Conservation (phyloP, 192 early-diverging fungal species). For the Physocladia obscura region DNA sequence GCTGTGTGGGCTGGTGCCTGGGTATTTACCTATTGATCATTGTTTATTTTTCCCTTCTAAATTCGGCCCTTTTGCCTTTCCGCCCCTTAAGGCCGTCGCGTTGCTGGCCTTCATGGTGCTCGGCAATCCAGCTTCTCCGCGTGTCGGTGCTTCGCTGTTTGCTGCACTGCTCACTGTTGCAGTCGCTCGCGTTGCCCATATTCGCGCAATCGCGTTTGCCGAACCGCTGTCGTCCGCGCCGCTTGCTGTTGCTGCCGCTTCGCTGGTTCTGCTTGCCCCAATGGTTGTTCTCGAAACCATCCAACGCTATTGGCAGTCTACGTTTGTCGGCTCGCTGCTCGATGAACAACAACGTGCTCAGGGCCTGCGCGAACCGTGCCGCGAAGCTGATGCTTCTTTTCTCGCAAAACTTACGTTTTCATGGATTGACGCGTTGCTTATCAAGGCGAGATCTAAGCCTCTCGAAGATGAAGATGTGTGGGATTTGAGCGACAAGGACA, state of each 20-base stretch:
- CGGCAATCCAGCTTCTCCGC: too few relatives aligned
- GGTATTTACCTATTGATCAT: too few relatives aligned
- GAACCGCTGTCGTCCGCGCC: neutral
- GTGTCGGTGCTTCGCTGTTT: neutral
- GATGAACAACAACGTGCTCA: neutral
- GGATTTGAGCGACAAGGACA: slow-evolving; percentile 17
- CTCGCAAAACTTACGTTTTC: slow-evolving; percentile 17
- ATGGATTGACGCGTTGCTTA: slow-evolving; percentile 24
- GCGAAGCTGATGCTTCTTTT: slow-evolving; percentile 2
- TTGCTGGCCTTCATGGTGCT: too few relatives aligned
- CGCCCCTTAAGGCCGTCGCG: too few relatives aligned
- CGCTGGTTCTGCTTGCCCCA: neutral
- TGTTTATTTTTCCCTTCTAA: too few relatives aligned
- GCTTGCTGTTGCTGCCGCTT: neutral
- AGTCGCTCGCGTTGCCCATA: neutral
- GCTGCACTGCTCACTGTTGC: neutral
- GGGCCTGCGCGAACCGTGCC: slow-evolving; percentile 4
- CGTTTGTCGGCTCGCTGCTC: slow-evolving; percentile 11
- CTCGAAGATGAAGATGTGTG: slow-evolving; percentile 31
- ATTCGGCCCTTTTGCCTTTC: too few relatives aligned
- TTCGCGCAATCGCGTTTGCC: neutral
- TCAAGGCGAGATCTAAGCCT: slow-evolving; percentile 15
- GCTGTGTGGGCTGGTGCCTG: too few relatives aligned
- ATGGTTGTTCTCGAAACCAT: neutral
- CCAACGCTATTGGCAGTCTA: slow-evolving; percentile 18